phyloP scores from a whole-genome alignment of 306 rosid genomes.

The Carpinus fangiana region DNA sequence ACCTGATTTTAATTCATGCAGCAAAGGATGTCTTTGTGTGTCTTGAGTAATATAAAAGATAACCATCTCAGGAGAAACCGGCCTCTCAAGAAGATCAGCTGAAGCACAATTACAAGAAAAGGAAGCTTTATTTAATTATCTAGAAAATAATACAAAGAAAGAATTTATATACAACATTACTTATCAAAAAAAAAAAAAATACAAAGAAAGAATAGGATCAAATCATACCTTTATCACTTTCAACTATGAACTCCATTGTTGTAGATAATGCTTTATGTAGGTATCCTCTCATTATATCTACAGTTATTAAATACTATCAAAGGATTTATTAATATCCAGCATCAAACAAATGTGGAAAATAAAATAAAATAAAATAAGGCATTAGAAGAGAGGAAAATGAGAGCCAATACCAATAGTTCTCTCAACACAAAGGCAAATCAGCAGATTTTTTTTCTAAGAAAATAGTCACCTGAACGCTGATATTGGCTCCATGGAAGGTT shows the following conservation, averaged over 20 bases:
- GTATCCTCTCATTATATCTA: constrained; percentile 83
- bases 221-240: constrained; percentile 69
- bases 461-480: constrained; percentile 76
- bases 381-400: not conserved
- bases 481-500: constrained; percentile 90
- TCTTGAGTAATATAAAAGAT: constrained; percentile 91
- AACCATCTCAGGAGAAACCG: constrained; percentile 77
- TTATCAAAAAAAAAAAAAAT: no score
- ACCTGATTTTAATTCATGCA: constrained; percentile 89
- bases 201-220: constrained; percentile 1
- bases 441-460: not conserved
- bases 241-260: constrained; percentile 78
- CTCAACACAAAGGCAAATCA: not conserved
- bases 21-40: constrained; percentile 92
- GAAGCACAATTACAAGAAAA: constrained; percentile 26
- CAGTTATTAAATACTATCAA: constrained; percentile 71
- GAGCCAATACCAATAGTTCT: not conserved
- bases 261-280: constrained; percentile 79
- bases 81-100: constrained; percentile 72
- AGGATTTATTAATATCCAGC: constrained; percentile 42
- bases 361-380: not conserved
- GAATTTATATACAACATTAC: no score
- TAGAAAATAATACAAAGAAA: constrained; percentile 5
- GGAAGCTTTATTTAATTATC: constrained; percentile 6
- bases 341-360: constrained; percentile 13